These are phyloP conservation scores for Daldinia concentrica DNA, from an alignment of 495 filamentous ascomycete genomes.

Conservation along the genomic window DNA sequence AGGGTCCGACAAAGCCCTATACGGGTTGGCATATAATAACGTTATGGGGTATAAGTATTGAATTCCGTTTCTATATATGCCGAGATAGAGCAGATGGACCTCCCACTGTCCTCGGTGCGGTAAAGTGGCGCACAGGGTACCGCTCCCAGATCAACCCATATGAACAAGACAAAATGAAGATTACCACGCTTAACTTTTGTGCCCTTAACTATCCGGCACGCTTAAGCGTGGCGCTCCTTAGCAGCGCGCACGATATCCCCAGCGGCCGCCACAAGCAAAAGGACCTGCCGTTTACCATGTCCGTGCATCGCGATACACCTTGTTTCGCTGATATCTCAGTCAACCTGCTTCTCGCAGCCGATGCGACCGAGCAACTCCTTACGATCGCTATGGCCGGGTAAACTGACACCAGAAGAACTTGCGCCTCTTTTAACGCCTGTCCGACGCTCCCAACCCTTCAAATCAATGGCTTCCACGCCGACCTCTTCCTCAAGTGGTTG, in stretches of 20 bases:
- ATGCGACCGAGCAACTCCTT: slow-evolving; percentile 78
- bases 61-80: slow-evolving; percentile 47
- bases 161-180: slow-evolving; percentile 32
- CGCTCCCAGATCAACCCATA: slow-evolving; percentile 34
- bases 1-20: neutral
- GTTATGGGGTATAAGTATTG: slow-evolving; percentile 43
- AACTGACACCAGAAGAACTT: slow-evolving; percentile 65
- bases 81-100: slow-evolving; percentile 34
- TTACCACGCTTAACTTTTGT: slow-evolving; percentile 37
- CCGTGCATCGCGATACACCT: slow-evolving; percentile 12
- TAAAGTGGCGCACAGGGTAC: slow-evolving; percentile 24
- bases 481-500: slow-evolving; percentile 70
- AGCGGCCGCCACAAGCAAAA: slow-evolving; percentile 4
- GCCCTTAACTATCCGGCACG: slow-evolving; percentile 21
- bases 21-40: neutral
- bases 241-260: slow-evolving; percentile 18
- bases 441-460: slow-evolving; percentile 62
- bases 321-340: slow-evolving; percentile 45
- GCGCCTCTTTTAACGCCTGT: slow-evolving; percentile 55
- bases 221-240: slow-evolving; percentile 5
- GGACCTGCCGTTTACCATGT: slow-evolving; percentile 16
- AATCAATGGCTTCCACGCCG: slow-evolving; percentile 67
- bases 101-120: slow-evolving; percentile 18
- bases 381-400: slow-evolving; percentile 74
- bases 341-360: slow-evolving; percentile 75